Evolutionary conservation across 352 stramenopile genomes (phyloP).

Genomic region (Phytophthora nicotianae): DNA sequence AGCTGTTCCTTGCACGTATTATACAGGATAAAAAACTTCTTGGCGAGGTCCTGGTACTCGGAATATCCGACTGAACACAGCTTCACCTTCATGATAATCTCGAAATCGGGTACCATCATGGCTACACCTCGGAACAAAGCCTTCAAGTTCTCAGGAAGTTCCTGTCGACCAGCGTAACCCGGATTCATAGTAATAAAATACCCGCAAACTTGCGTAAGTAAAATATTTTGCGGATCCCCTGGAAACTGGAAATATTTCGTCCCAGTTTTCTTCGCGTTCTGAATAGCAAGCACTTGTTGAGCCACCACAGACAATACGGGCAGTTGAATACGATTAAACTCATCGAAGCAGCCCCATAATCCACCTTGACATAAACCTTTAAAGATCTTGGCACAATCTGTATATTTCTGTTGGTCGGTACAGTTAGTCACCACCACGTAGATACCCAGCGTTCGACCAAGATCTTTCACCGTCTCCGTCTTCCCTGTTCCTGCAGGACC

Average conservation of each 20-base stretch:
- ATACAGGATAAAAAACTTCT: conserved; percentile 94
- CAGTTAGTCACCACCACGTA: conserved; percentile 98
- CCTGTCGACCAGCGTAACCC: conserved; percentile 97
- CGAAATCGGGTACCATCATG: conserved; percentile 94
- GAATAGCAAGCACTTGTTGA: conserved; percentile 97
- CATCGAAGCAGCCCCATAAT: conserved; percentile 98
- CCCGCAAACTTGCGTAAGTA: conserved; percentile 94
- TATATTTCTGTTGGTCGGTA: conserved; percentile 98
- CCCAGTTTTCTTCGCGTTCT: conserved; percentile 97
- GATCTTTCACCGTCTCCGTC: conserved; percentile 97
- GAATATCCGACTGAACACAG: conserved; percentile 94
- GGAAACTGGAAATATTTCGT: conserved; percentile 97
- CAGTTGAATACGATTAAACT: conserved; percentile 98
- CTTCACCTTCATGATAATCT: conserved; percentile 98
- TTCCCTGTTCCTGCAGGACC: conserved; percentile 96
- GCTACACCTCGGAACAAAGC: conserved; percentile 90
- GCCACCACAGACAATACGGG: conserved; percentile 97
- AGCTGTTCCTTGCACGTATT: conserved; percentile 92
- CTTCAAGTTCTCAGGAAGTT: conserved; percentile 99
- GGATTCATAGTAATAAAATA: conserved; percentile 99
- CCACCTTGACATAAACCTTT: conserved; percentile 97
- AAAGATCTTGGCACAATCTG: conserved; percentile 98
- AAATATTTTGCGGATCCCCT: conserved; percentile 96
- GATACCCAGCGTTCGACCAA: conserved; percentile 94
- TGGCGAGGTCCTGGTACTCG: conserved; percentile 91